Evolutionary conservation across 805 yeast genomes (phyloP).

Genomic region (Candida ovalis): DNA sequence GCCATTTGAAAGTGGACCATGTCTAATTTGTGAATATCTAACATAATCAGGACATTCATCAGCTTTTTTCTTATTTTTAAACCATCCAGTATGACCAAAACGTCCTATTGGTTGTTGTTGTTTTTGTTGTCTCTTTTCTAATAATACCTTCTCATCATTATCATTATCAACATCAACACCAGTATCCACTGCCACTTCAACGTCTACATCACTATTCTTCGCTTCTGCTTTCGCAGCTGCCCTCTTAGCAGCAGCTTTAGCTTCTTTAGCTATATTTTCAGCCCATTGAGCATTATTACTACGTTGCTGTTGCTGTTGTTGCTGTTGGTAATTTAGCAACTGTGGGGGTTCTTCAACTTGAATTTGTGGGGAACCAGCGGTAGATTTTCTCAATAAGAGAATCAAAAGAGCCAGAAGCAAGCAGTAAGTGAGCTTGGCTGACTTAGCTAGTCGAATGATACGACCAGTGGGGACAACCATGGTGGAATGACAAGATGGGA

Average conservation of each 20-base stretch:
- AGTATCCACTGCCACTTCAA: no score
- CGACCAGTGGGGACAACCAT: conserved; percentile 13
- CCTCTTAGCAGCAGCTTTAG: neutral
- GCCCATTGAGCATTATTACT: neutral
- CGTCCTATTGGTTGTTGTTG: no score
- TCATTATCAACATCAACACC: neutral
- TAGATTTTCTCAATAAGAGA: neutral
- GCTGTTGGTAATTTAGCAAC: neutral
- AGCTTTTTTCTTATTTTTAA: conserved; percentile 15
- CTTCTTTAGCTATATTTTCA: neutral
- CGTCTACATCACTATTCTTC: neutral
- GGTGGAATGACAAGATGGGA: neutral
- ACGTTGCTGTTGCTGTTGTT: no score
- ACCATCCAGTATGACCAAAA: conserved; percentile 20
- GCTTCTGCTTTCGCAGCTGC: neutral
- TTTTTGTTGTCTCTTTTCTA: no score
- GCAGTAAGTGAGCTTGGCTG: conserved; percentile 16
- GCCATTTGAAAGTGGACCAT: conserved; percentile 59
- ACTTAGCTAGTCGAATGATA: conserved; percentile 8
- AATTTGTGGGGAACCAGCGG: neutral
- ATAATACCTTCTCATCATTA: neutral
- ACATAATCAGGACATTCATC: conserved; percentile 57
- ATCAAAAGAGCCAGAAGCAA: conserved; percentile 9
- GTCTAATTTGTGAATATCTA: conserved; percentile 51
- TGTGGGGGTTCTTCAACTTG: neutral